Evolutionary conservation across 768 basidiomycete genomes (phyloP), one percentile per base, ranked within the genome.

Genomic region (Sarcomyxa edulis): DNA sequence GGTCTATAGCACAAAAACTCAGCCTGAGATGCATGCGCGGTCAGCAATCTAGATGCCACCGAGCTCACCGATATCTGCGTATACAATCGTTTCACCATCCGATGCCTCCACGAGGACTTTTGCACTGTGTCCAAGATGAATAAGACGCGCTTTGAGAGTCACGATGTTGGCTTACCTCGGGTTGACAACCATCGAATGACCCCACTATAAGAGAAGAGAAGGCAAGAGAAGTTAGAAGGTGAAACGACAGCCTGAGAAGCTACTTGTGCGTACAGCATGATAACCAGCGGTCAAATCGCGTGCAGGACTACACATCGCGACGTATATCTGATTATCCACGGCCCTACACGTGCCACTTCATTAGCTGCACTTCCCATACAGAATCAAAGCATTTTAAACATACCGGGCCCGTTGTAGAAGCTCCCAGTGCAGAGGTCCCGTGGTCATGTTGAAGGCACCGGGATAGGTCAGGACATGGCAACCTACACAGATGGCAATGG

Each of bases 401-500:
- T 53, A 86, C 90, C 92, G 69, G 40, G 83, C 81, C 35, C 87
- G 74, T 53, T 89, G 88, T 15, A 99, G 70, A 3, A 99, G 68
- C 49, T 93, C 88, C 96, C 96, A 99, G 58, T 98, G 92, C 32
- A 96, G 64, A 1, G 94, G 94, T 0, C 96, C 96, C 0, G 96
- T 98, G 3, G 93, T 96, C 52, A 78, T 64, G 56, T 97, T 99
- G 74, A 99, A 98, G 10, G 96, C 96, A 8, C 81, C 79, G 0
- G 96, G 96, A 59, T 97, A 97, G 37, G 97, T 74, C 48, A 96
- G 74, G 6, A 87, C 72, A 39, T 94, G 81, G 47, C 87, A 91
- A 1, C 93, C 91, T 91, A 23, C 15, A 29, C 3, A 35, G 15
- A 23, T 24, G 19, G 32, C 16, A 11, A 4, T 6, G 11, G 34